Conservation (phyloP, 306 rosid species). For the Vigna mungo region DNA sequence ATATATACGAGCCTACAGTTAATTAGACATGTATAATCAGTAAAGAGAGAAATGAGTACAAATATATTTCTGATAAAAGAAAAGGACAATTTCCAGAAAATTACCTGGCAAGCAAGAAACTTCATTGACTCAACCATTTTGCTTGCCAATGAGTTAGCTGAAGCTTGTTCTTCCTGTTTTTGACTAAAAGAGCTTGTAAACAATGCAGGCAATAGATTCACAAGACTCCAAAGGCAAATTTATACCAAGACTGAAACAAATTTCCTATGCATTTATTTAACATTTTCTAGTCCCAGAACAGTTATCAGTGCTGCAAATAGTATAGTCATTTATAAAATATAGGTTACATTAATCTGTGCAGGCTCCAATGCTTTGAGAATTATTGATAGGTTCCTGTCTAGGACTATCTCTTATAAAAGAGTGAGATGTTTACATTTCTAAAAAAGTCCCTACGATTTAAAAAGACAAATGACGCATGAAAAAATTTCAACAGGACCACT, state of each 20-base stretch:
- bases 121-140: slow-evolving; percentile 85
- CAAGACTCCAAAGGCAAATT: slow-evolving; percentile 25
- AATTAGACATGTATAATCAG: slow-evolving; percentile 44
- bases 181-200: slow-evolving; percentile 40
- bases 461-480: neutral
- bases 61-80: slow-evolving; percentile 17
- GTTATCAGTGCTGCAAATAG: neutral
- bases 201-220: slow-evolving; percentile 40
- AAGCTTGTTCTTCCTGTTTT: slow-evolving; percentile 78
- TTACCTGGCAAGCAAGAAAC: slow-evolving; percentile 83
- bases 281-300: neutral
- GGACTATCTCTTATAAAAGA: slow-evolving; percentile 17
- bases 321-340: neutral
- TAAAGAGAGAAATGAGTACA: slow-evolving; percentile 28
- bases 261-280: slow-evolving; percentile 1
- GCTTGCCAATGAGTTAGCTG: slow-evolving; percentile 74
- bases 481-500: neutral
- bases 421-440: slow-evolving; percentile 26
- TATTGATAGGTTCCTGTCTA: slow-evolving; percentile 14
- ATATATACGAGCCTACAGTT: slow-evolving; percentile 70
- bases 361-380: neutral
- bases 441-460: neutral
- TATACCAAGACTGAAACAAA: slow-evolving; percentile 28
- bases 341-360: slow-evolving; percentile 4
- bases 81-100: slow-evolving; percentile 14